Base-by-base conservation (phyloP, 805 yeast genomes). In the Yarrowia divulgata region DNA sequence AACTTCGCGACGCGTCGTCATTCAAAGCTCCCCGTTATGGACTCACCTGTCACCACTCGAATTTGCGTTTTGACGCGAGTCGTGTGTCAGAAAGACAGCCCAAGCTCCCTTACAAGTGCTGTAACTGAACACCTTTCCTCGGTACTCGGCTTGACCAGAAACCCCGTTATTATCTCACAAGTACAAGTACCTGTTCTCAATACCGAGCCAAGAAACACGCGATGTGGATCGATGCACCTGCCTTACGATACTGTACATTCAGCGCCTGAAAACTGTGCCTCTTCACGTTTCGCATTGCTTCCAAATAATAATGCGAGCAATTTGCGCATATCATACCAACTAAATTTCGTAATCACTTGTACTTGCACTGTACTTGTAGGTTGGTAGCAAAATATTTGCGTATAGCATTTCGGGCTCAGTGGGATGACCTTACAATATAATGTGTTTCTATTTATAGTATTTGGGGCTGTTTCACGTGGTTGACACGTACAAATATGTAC, bases 281-380 rank as follows among this genome's bases (percentile, higher is more conserved):
- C 40, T 19, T 50, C 55, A 50, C 55, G 55, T 34, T 50, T 8
- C 32, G 14, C 55, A 34, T 50, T 34, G 55, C 55, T 50, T 50
- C 16, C 55, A 50, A 50, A 50, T 50, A 50, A 50, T 50, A 50
- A 9, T 14, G 54, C 29, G 10, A 50, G 9, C 14, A 34, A n/a
- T 16, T 1, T 5, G 16, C 10, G 55, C 39, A 50, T 50, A 16
- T 23, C 29, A 23, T 23, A 23, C 29, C 29, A 23, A 23, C 29
- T 23, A 4, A 2, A 2, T 23, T 23, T n/a, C n/a, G n/a, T n/a
- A n/a, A n/a, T n/a, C n/a, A n/a, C 19, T 14, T 8, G 6, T 37
- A 9, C 40, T 39, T 39, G 40, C 16, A 39, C 40, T 10, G 40
- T n/a, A n/a, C n/a, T n/a, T n/a, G n/a, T 12, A 39, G 40, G 40